Conservation (phyloP, 495 filamentous ascomycete genomes). For the Neurospora sp. region DNA sequence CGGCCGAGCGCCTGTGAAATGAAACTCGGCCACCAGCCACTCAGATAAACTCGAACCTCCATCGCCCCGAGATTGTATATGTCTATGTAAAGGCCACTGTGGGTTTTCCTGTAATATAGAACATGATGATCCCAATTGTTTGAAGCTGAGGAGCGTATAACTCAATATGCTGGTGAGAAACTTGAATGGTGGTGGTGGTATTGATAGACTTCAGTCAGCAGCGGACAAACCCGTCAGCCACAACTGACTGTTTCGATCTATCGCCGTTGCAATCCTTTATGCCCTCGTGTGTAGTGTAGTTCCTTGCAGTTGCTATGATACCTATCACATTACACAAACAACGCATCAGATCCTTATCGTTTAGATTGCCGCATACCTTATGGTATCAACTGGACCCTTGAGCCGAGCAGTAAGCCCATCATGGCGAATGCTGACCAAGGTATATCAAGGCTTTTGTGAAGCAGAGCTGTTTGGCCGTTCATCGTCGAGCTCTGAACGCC, state of each 20-base stretch:
- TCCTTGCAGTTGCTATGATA: neutral
- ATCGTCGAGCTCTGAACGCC: neutral
- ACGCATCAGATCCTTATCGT: neutral
- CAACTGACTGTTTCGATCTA: neutral
- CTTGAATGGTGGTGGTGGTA: neutral
- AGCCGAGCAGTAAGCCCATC: neutral
- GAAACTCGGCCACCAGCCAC: neutral
- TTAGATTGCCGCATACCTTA: neutral
- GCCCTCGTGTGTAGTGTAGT: neutral
- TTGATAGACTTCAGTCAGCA: neutral
- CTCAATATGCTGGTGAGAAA: no score
- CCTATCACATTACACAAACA: neutral
- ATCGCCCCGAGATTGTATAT: neutral
- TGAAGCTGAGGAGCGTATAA: neutral
- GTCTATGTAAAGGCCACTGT: neutral
- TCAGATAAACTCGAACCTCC: neutral
- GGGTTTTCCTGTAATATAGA: neutral
- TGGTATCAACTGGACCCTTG: neutral
- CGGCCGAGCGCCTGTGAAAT: neutral
- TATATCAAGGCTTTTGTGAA: neutral
- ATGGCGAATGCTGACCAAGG: neutral
- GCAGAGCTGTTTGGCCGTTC: neutral
- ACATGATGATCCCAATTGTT: neutral
- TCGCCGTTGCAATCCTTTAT: neutral
- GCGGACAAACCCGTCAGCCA: neutral